phyloP scores from a whole-genome alignment of 106 monocot species.

The Iris macrosiphon region DNA sequence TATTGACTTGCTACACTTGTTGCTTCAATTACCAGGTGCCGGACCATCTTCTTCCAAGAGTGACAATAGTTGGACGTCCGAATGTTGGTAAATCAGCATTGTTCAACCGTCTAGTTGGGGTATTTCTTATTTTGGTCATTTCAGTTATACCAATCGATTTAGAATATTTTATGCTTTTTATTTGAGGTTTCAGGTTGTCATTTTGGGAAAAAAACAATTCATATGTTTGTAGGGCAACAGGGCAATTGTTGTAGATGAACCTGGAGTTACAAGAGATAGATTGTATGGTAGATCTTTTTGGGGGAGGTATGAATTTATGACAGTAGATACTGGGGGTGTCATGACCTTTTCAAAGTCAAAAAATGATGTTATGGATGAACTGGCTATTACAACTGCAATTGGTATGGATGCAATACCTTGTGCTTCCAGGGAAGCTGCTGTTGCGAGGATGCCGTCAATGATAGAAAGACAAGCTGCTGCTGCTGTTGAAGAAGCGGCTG shows the following conservation, averaged over 20 bases:
- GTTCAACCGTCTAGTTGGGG: slow-evolving; percentile 98
- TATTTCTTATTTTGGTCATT: slow-evolving; percentile 16
- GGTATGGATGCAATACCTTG: slow-evolving; percentile 98
- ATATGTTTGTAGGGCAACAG: slow-evolving; percentile 59
- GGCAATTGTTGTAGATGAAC: slow-evolving; percentile 99
- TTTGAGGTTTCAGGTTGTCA: background rate
- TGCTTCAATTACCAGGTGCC: slow-evolving; percentile 59
- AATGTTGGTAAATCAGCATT: slow-evolving; percentile 99
- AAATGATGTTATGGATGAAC: slow-evolving; percentile 84
- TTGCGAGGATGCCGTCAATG: slow-evolving; percentile 97
- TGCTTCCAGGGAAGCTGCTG: slow-evolving; percentile 74
- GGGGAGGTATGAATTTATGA: slow-evolving; percentile 75
- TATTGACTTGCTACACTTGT: too few relatives aligned
- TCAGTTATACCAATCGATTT: background rate
- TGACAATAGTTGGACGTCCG: slow-evolving; percentile 92
- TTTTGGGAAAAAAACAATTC: too few relatives aligned
- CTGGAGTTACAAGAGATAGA: slow-evolving; percentile 94
- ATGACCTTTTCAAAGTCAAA: slow-evolving; percentile 84
- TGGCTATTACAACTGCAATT: slow-evolving; percentile 72
- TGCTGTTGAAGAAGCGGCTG: slow-evolving; percentile 89
- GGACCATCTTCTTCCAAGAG: slow-evolving; percentile 88
- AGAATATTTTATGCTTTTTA: background rate
- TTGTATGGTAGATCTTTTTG: slow-evolving; percentile 92
- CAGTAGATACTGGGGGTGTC: slow-evolving; percentile 93
- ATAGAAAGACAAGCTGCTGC: slow-evolving; percentile 89